phyloP scores from a whole-genome alignment of 139 green algal species.

The Chlorella sp. region DNA sequence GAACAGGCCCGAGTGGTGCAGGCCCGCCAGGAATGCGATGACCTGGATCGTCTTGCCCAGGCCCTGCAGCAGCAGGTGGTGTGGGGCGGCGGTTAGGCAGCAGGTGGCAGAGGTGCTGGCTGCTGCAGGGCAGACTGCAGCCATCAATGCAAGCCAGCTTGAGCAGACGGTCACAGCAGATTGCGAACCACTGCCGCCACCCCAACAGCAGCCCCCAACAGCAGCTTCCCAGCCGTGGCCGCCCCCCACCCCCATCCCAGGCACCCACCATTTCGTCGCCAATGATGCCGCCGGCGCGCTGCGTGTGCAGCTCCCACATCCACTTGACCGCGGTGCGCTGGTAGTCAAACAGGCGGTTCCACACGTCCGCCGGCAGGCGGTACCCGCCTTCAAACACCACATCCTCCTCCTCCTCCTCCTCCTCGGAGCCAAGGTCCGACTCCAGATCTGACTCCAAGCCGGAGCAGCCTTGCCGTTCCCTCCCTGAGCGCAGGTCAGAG shows the following conservation, averaged over 20 bases:
- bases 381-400: slow-evolving; percentile 81
- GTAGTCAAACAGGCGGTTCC: slow-evolving; percentile 89
- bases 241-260: not conserved
- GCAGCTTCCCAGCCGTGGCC: not conserved
- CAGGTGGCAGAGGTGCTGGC: too few species aligned
- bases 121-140: too few species aligned
- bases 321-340: slow-evolving; percentile 95
- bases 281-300: slow-evolving; percentile 93
- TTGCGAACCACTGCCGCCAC: too few species aligned
- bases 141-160: too few species aligned
- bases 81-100: too few species aligned
- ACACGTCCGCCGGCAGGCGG: slow-evolving; percentile 64
- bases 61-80: slow-evolving; percentile 35
- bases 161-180: too few species aligned
- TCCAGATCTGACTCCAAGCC: not conserved
- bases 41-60: slow-evolving; percentile 76
- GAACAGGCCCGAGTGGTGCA: slow-evolving; percentile 82
- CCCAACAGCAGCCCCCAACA: not conserved
- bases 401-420: slow-evolving; percentile 44
- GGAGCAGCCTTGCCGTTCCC: not conserved
- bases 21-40: slow-evolving; percentile 81
- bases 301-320: slow-evolving; percentile 98
- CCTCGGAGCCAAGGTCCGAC: not conserved
- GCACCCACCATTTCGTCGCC: slow-evolving; percentile 55
- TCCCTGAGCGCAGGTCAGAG: not conserved